Evolutionary conservation across 768 basidiomycete species (phyloP).

Genomic region (Tylopilus sp.): DNA sequence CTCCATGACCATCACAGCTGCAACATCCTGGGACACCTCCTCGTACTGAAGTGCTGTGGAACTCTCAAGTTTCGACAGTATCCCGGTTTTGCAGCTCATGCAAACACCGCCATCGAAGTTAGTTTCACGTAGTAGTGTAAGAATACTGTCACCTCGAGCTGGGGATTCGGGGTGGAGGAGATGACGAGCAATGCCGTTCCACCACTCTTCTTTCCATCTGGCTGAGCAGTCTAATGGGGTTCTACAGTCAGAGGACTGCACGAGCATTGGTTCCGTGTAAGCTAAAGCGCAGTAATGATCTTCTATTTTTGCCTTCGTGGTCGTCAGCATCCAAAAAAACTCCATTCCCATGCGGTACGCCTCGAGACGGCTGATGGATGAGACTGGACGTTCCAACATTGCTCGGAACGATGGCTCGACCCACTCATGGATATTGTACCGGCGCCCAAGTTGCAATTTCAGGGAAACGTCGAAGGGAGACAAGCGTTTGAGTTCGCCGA

Average conservation of each 20-base stretch:
- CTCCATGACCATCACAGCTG: too few relatives aligned
- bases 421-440: neutral
- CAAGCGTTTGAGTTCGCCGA: neutral
- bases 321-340: neutral
- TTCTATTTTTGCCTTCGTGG: neutral
- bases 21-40: too few relatives aligned
- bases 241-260: neutral
- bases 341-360: neutral
- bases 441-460: neutral
- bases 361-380: neutral
- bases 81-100: too few relatives aligned
- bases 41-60: too few relatives aligned
- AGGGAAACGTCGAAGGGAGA: neutral
- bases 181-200: neutral
- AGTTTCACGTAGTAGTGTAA: too few relatives aligned
- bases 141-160: neutral
- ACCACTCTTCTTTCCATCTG: neutral
- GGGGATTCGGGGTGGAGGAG: neutral
- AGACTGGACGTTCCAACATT: conserved; percentile 1
- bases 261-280: neutral
- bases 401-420: neutral
- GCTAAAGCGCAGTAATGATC: neutral
- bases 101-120: too few relatives aligned
- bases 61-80: too few relatives aligned
- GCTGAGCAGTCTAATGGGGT: neutral